phyloP scores from a whole-genome alignment of 1,284 basidiomycete species.

The Malassezia cuniculi region DNA sequence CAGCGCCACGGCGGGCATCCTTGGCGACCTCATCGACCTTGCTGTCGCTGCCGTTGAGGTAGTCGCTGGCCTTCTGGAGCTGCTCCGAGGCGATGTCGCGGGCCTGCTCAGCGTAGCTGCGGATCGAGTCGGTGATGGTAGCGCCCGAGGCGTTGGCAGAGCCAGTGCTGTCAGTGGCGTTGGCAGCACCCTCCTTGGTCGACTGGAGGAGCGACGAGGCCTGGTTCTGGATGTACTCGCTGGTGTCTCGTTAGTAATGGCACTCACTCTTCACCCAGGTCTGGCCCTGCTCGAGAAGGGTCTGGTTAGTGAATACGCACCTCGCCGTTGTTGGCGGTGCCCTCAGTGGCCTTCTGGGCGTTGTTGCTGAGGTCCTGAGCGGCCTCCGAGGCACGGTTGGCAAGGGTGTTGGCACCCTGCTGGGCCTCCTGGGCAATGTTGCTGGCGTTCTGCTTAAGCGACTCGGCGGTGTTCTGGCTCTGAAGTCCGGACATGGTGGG shows the following conservation, averaged over 20 bases:
- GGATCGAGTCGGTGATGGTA: constrained; percentile 1
- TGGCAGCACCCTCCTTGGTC: constrained; percentile 2
- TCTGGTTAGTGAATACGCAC: not conserved
- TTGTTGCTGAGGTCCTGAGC: no score
- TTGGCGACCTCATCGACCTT: no score
- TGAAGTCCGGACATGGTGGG: no score
- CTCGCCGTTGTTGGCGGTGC: not conserved
- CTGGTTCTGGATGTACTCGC: constrained; percentile 5
- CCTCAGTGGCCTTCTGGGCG: constrained; percentile 5
- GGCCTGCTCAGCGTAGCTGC: constrained; percentile 8
- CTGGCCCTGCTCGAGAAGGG: constrained; percentile 4
- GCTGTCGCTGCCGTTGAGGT: no score
- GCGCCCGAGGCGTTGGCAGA: constrained; percentile 3
- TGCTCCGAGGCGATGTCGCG: constrained; percentile 4
- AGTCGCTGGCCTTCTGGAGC: constrained; percentile 8
- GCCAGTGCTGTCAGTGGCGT: constrained; percentile 7
- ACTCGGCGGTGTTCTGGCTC: constrained; percentile 5
- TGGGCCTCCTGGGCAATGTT: constrained; percentile 2
- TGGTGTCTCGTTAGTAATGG: no score
- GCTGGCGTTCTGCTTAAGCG: constrained; percentile 6
- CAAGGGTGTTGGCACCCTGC: no score
- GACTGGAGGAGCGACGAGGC: not conserved
- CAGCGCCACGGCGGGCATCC: no score
- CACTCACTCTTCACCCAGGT: not conserved
- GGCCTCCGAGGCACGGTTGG: no score